Base-by-base conservation (phyloP, 257 asterid genomes). In the Solanum sejunctum region DNA sequence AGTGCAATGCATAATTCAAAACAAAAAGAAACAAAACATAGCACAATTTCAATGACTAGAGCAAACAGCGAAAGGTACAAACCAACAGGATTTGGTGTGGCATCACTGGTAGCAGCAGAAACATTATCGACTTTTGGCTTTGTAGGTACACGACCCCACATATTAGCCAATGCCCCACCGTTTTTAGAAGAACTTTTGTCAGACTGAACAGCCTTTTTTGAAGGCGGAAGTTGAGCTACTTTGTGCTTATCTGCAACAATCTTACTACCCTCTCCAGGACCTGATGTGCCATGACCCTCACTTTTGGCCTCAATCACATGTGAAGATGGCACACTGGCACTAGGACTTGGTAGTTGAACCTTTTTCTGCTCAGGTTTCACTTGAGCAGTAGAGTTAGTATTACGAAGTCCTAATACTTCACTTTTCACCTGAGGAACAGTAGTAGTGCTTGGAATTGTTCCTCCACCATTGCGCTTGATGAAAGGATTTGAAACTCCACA, bases 71-170 rank as follows among this genome's bases (percentile, higher is more conserved):
- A 43, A 86, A 85, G 85, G 86, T 88, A 67, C 88, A 84, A 85
- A 97, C 99, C 98, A 72, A 92, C 88, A 87, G 97, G 72, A 69
- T 86, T 90, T 66, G 86, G 88, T 87, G 55, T 84, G 83, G 85
- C 63, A 60, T 64, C 88, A 82, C 89, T 85, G 58, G 89, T 83
- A 69, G 88, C 92, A 54, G 88, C 88, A 83, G 87, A 86, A 87
- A 89, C 82, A 85, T 81, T 81, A 45, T 91, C 94, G 8, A 88
- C 84, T 84, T 92, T 94, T 63, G 92, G 84, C 91, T 94, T 94
- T 66, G 93, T 80, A 80, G 98, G 90, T 81, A 94, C 93, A 86
- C 94, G 95, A 21, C 95, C 95, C 99, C 99, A 97, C 95, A 97
- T 95, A 92, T 92, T 90, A 88, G 97, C 94, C 88, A 95, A 91